Percentiles rank a stretch among this genome's conserved stretches.
These are phyloP conservation scores for Climacium dendroides DNA, from an alignment of 225 moss, liverwort and hornwort genomes.

Conservation along the genomic window DNA sequence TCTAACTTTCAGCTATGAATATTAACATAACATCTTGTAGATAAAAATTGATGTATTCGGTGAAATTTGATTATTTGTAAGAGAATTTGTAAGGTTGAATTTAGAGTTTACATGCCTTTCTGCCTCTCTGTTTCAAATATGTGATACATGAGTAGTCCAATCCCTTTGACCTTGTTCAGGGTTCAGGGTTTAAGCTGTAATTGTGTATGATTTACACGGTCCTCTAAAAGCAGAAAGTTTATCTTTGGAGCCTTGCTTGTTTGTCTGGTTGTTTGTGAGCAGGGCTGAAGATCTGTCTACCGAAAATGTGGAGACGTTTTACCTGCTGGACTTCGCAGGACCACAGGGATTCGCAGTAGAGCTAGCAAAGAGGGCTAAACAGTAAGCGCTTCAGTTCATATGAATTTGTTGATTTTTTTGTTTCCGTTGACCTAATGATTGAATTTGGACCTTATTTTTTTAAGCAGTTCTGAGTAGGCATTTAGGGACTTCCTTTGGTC, in stretches of 20 bases:
- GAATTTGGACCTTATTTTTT: background rate
- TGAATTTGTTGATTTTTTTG: background rate
- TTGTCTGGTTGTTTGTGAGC: background rate
- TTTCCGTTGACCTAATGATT: background rate
- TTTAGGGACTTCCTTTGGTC: background rate
- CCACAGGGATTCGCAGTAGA: conserved; percentile 61
- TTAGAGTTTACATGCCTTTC: background rate
- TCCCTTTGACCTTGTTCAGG: background rate
- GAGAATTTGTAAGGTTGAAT: background rate
- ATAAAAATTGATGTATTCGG: background rate
- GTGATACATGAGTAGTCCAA: background rate
- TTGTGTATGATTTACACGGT: background rate
- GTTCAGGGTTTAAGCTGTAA: background rate
- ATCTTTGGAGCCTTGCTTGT: background rate
- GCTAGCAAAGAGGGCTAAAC: conserved; percentile 51
- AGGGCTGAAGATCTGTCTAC: conserved; percentile 59
- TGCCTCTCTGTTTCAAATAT: background rate
- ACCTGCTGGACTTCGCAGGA: conserved; percentile 74
- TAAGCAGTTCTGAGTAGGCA: background rate
- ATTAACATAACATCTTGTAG: background rate
- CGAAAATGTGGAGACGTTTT: conserved; percentile 63
- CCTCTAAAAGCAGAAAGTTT: background rate
- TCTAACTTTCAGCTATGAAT: background rate
- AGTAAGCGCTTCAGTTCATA: conserved; percentile 26
- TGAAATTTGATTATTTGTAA: background rate